phyloP scores from a whole-genome alignment of 2,329 filamentous ascomycete species.

The Phaeoacremonium minimum region DNA sequence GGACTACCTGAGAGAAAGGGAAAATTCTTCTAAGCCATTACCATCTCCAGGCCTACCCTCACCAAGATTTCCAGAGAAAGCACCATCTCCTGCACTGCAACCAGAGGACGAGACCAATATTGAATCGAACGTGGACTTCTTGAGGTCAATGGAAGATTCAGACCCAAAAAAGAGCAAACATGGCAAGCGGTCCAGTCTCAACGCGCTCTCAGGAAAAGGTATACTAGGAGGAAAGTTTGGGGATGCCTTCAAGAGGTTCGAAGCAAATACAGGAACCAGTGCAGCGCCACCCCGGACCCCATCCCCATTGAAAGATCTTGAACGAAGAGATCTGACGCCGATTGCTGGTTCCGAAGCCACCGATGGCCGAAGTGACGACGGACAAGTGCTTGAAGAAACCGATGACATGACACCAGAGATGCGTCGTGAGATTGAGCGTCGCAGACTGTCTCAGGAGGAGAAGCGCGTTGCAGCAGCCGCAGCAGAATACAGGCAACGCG shows the following conservation, averaged over 20 bases:
- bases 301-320: conserved; percentile 44
- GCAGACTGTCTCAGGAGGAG: conserved; percentile 80
- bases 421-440: conserved; percentile 82
- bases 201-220: conserved; percentile 71
- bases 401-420: conserved; percentile 81
- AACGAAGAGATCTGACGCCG: conserved; percentile 55
- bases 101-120: conserved; percentile 61
- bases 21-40: conserved; percentile 45
- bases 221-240: conserved; percentile 86
- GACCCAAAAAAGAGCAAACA: conserved; percentile 59
- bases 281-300: conserved; percentile 33
- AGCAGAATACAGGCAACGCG: conserved; percentile 76
- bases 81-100: conserved; percentile 35
- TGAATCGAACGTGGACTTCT: conserved; percentile 75
- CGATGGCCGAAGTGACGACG: conserved; percentile 63
- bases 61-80: conserved; percentile 28
- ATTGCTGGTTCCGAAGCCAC: conserved; percentile 75
- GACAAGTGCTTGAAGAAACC: conserved; percentile 57
- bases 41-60: conserved; percentile 28
- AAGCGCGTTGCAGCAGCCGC: conserved; percentile 83
- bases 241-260: conserved; percentile 90
- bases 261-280: conserved; percentile 43
- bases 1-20: conserved; percentile 76
- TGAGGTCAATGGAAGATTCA: conserved; percentile 69
- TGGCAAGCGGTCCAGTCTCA: conserved; percentile 69